Base-by-base conservation (phyloP, 371 early-diverging fungal genomes). In the Basidiobolus meristosporus region DNA sequence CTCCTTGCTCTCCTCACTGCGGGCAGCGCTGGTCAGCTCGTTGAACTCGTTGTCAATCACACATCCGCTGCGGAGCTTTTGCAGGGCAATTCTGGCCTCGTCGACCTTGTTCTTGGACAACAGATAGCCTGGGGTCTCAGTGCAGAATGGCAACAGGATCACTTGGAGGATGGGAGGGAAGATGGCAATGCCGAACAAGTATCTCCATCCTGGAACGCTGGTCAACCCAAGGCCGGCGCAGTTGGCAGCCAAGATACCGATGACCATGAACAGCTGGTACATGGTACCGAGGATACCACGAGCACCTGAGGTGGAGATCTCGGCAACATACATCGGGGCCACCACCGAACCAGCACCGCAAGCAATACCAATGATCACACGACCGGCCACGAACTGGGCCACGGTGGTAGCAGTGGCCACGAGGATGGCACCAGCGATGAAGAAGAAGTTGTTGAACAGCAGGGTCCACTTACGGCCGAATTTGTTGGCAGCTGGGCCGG, bases 291-390 rank as follows among this genome's bases (percentile, higher is more conserved):
- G 55, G n/a, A 68, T 60, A 22, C 88, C 91, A 47, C 87, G 70
- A 16, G 56, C 55, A n/a, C 63, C 56, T 0, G 66, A 58, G 0
- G 88, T 81, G 1, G 87, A 54, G 26, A 89, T 70, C 51, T 88
- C 85, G 14, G 73, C 70, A 26, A 91, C 65, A 46, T 90, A 92
- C 18, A 73, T 68, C 2, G 85, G 72, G 3, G 83, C 76, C 7
- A 71, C 73, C 21, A 72, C 79, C 31, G 85, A 77, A 41, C 77
- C 72, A 7, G 80, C 59, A 15, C 92, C 93, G 30, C 77, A 66
- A 3, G 73, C 90, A 37, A 83, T 51, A 38, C 97, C 97, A 36
- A 73, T 63, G 28, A 88, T 47, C 45, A 91, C 61, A 39, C 96
- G 74, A 0, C 87, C 92, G 36, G 81, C 29, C 37, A 69, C 70